Conservation (phyloP, 1,284 basidiomycete genomes). For the Trichosporon ovoides region DNA sequence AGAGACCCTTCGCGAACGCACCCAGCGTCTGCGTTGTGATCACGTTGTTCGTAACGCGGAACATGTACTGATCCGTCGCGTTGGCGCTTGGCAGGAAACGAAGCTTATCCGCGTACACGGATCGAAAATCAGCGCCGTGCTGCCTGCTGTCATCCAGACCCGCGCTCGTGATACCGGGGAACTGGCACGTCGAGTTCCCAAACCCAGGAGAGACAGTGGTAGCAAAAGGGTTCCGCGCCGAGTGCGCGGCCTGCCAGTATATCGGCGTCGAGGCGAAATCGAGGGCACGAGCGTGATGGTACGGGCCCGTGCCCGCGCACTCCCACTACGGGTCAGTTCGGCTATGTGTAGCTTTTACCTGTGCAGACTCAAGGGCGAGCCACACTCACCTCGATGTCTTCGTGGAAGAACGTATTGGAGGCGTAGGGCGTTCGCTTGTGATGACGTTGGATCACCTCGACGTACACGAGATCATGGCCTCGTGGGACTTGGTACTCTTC, state of each 20-base stretch:
- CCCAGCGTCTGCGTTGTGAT: constrained; percentile 38
- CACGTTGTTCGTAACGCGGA: constrained; percentile 40
- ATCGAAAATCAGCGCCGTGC: constrained; percentile 34
- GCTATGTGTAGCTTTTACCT: background rate
- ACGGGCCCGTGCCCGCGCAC: constrained; percentile 30
- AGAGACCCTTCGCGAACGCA: constrained; percentile 30
- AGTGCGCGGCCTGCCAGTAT: constrained; percentile 29
- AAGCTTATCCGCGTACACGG: constrained; percentile 33
- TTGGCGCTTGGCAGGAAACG: constrained; percentile 28
- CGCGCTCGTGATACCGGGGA: constrained; percentile 36
- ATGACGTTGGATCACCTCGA: constrained; percentile 43
- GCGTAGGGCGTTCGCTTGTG: constrained; percentile 45
- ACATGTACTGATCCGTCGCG: constrained; percentile 28
- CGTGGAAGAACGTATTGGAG: constrained; percentile 40
- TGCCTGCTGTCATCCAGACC: constrained; percentile 30
- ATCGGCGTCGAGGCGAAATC: constrained; percentile 23
- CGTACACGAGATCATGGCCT: constrained; percentile 26
- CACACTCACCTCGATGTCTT: constrained; percentile 26
- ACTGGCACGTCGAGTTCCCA: constrained; percentile 33
- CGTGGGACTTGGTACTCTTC: background rate
- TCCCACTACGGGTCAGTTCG: constrained; percentile 26
- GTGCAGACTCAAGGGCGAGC: background rate
- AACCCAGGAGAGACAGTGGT: constrained; percentile 31
- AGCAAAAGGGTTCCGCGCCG: constrained; percentile 34
- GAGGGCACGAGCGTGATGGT: constrained; percentile 23